These are phyloP conservation scores for Marasmius sp. DNA, from an alignment of 1,284 basidiomycete species.

Conservation along the genomic window DNA sequence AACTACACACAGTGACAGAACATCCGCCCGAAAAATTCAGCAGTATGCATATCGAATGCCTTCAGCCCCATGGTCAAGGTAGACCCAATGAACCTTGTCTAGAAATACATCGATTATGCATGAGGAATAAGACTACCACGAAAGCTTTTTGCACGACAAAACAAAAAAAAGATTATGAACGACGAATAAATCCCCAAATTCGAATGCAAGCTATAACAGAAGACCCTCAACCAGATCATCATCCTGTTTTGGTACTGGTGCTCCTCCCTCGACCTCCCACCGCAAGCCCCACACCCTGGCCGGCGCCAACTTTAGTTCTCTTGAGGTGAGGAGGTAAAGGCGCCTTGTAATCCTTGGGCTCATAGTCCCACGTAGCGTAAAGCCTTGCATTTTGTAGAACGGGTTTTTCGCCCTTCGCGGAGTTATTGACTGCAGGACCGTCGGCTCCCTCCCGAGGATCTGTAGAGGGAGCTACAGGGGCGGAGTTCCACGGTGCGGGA, in stretches of 20 bases:
- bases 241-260: not conserved
- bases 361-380: slow-evolving; percentile 76
- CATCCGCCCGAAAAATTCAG: too few species aligned
- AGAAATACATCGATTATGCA: too few species aligned
- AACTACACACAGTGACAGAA: too few species aligned
- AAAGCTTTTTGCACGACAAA: not conserved
- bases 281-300: not conserved
- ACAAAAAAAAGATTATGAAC: not conserved
- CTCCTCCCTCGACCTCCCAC: not conserved
- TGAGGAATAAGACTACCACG: too few species aligned
- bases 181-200: not conserved
- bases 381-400: slow-evolving; percentile 65
- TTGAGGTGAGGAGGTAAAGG: slow-evolving; percentile 29
- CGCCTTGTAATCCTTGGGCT: slow-evolving; percentile 61
- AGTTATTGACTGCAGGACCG: slow-evolving; percentile 35
- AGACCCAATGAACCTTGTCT: too few species aligned
- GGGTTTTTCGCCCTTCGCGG: slow-evolving; percentile 29
- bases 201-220: not conserved
- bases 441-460: slow-evolving; percentile 24
- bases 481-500: slow-evolving; percentile 67
- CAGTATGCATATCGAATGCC: too few species aligned
- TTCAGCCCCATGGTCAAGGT: too few species aligned
- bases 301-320: not conserved
- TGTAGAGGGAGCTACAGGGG: slow-evolving; percentile 28
- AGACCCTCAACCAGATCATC: not conserved